These are phyloP conservation scores for Nemania serpens DNA, from an alignment of 2,329 filamentous ascomycete genomes.

Conservation along the genomic window DNA sequence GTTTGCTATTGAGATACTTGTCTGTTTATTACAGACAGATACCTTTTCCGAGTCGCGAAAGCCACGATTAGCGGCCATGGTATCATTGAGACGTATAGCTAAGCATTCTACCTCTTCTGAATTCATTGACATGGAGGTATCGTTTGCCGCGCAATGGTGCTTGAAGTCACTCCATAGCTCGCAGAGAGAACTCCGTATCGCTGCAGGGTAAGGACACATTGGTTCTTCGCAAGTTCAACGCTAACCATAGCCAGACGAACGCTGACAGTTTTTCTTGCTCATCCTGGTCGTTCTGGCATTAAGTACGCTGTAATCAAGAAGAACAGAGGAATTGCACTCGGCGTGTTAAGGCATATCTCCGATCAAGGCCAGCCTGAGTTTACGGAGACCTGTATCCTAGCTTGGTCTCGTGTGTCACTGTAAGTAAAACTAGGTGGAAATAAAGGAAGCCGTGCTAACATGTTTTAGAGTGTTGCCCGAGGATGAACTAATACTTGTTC, in stretches of 20 bases:
- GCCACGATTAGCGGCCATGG: constrained; percentile 71
- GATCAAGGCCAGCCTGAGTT: constrained; percentile 69
- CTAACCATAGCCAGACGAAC: constrained; percentile 55
- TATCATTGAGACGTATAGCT: constrained; percentile 70
- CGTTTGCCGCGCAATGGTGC: constrained; percentile 77
- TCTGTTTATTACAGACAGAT: constrained; percentile 50
- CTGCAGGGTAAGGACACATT: constrained; percentile 64
- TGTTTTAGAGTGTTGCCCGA: constrained; percentile 67
- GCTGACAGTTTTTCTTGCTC: constrained; percentile 67
- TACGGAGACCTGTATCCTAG: constrained; percentile 83
- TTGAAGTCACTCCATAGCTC: constrained; percentile 82
- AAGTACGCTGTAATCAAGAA: constrained; percentile 54
- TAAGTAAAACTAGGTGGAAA: constrained; percentile 42
- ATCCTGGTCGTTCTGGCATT: constrained; percentile 41
- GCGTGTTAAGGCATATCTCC: constrained; percentile 73
- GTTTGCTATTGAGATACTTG: constrained; percentile 51
- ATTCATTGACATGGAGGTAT: constrained; percentile 69
- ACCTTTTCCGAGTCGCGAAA: constrained; percentile 60
- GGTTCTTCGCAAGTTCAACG: constrained; percentile 19
- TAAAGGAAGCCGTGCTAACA: constrained; percentile 15
- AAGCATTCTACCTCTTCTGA: constrained; percentile 65
- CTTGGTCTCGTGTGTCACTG: constrained; percentile 83
- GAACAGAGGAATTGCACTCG: constrained; percentile 73
- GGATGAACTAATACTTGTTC: constrained; percentile 82
- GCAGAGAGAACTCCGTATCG: constrained; percentile 80